A percentile compares a stretch with the other conserved stretches of the same genome.
Evolutionary conservation across 768 basidiomycete genomes (phyloP).

Genomic region (Termitomyces sp.): DNA sequence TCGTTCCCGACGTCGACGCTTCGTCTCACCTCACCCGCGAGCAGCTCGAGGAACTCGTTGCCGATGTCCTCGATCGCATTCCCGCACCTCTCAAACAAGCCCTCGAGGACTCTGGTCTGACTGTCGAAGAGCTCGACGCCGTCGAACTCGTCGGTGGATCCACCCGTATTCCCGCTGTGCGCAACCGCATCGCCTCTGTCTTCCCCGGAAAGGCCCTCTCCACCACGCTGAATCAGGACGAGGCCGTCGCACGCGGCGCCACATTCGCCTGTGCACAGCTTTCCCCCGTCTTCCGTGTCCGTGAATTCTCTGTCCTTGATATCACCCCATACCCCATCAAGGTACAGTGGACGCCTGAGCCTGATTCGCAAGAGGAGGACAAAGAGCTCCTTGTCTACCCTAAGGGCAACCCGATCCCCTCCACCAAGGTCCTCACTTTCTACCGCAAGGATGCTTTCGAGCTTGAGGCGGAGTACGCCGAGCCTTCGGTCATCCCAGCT

Average conservation of each 20-base stretch:
- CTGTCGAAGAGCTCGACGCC: constrained; percentile 80
- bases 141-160: constrained; percentile 93
- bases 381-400: constrained; percentile 91
- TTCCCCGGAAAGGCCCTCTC: constrained; percentile 83
- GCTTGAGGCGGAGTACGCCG: constrained; percentile 80
- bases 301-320: constrained; percentile 89
- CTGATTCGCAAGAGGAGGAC: constrained; percentile 80
- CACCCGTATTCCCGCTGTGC: constrained; percentile 91
- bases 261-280: constrained; percentile 97
- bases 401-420: constrained; percentile 78
- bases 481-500: constrained; percentile 68
- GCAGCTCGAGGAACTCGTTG: constrained; percentile 73
- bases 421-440: constrained; percentile 94
- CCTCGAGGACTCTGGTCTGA: constrained; percentile 73
- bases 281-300: constrained; percentile 96
- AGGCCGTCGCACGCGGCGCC: constrained; percentile 92
- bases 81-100: constrained; percentile 71
- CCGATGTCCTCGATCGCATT: constrained; percentile 73
- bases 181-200: constrained; percentile 76
- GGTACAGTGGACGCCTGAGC: constrained; percentile 76
- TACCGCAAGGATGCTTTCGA: constrained; percentile 87
- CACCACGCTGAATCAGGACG: constrained; percentile 96
- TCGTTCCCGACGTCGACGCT: constrained; percentile 95
- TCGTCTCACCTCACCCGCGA: constrained; percentile 82
- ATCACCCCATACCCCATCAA: constrained; percentile 86